A percentile compares a stretch with the other conserved stretches of the same genome.
These are phyloP conservation scores for Pleurotus giganteus DNA, from an alignment of 768 basidiomycete species.

Conservation along the genomic window DNA sequence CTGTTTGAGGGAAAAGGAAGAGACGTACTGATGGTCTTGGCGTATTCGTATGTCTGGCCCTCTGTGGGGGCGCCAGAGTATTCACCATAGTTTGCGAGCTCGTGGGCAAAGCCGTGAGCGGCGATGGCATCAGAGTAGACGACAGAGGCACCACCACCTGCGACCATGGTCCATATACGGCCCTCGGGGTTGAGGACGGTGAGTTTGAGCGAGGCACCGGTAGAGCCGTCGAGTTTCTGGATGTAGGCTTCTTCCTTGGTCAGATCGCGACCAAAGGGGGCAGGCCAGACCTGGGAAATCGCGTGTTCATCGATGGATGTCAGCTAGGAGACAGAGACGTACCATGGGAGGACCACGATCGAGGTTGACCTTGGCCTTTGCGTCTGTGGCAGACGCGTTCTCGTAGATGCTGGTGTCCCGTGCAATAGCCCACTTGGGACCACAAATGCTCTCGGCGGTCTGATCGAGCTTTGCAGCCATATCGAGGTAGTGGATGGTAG, in stretches of 20 bases:
- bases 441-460: slow-evolving; percentile 97
- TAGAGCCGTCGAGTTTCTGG: slow-evolving; percentile 95
- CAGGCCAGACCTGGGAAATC: slow-evolving; percentile 65
- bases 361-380: slow-evolving; percentile 60
- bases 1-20: slow-evolving; percentile 5
- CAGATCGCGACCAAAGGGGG: slow-evolving; percentile 94
- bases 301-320: no score
- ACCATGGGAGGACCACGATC: slow-evolving; percentile 99
- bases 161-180: slow-evolving; percentile 99
- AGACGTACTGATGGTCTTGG: slow-evolving; percentile 89
- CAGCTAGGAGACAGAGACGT: slow-evolving; percentile 18
- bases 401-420: slow-evolving; percentile 83
- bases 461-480: slow-evolving; percentile 99
- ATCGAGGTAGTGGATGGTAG: slow-evolving; percentile 92
- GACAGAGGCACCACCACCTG: slow-evolving; percentile 82
- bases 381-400: slow-evolving; percentile 35
- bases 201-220: slow-evolving; percentile 96
- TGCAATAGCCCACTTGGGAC: slow-evolving; percentile 98
- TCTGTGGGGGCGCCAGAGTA: slow-evolving; percentile 98
- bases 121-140: slow-evolving; percentile 80
- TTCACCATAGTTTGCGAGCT: slow-evolving; percentile 99
- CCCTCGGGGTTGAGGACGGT: slow-evolving; percentile 95
- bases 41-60: slow-evolving; percentile 98
- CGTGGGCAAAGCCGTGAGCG: slow-evolving; percentile 93
- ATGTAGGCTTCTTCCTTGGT: slow-evolving; percentile 99